These are phyloP conservation scores for Pugionium dolabratum DNA, from an alignment of 345 rosid genomes.

Conservation along the genomic window DNA sequence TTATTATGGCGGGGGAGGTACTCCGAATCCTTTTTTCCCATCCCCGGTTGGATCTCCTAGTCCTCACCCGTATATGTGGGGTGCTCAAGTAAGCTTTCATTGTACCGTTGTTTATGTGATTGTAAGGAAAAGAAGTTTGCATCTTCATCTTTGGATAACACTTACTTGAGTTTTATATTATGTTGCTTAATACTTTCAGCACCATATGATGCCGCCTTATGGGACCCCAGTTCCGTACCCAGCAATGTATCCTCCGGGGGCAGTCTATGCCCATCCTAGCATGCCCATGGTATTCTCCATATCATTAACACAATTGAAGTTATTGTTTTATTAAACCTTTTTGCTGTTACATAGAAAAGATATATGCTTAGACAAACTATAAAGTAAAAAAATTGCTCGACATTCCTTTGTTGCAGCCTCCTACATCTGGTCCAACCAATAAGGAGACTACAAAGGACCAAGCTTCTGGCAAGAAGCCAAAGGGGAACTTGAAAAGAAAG, in stretches of 20 bases:
- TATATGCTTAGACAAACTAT: slow-evolving; percentile 2
- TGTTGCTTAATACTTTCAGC: slow-evolving; percentile 51
- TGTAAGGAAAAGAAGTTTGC: not conserved
- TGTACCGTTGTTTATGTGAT: slow-evolving; percentile 8
- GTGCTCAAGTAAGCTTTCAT: slow-evolving; percentile 69
- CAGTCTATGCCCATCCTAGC: slow-evolving; percentile 84
- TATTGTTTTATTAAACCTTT: not conserved
- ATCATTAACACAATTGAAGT: not conserved
- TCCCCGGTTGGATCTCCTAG: slow-evolving; percentile 83
- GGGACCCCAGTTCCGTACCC: slow-evolving; percentile 96
- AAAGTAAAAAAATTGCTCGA: slow-evolving; percentile 6
- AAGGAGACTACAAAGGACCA: slow-evolving; percentile 58
- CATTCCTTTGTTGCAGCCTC: slow-evolving; percentile 45
- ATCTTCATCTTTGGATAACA: slow-evolving; percentile 11
- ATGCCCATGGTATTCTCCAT: slow-evolving; percentile 62
- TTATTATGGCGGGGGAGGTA: slow-evolving; percentile 84
- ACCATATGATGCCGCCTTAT: slow-evolving; percentile 82
- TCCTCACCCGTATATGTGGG: slow-evolving; percentile 91
- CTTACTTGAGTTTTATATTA: slow-evolving; percentile 14
- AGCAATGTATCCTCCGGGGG: slow-evolving; percentile 86
- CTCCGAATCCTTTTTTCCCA: slow-evolving; percentile 83
- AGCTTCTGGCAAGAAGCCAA: slow-evolving; percentile 63
- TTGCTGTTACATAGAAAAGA: not conserved
- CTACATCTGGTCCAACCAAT: slow-evolving; percentile 50
- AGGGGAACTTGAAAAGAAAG: slow-evolving; percentile 62